phyloP scores from a whole-genome alignment of 1,139 yeast species.

The Diutina catenulata region DNA sequence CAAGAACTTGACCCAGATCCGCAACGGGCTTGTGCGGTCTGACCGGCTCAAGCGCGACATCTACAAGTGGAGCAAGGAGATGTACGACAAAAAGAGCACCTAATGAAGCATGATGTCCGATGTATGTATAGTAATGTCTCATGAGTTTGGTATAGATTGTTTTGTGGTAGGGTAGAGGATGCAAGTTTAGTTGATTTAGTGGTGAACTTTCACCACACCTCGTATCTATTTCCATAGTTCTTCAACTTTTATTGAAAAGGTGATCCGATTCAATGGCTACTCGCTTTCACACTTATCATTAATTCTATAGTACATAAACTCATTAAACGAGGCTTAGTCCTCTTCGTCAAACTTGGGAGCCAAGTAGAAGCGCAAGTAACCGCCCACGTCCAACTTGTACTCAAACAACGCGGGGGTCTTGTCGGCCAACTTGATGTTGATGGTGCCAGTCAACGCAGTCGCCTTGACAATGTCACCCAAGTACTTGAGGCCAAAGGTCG shows the following conservation, averaged over 20 bases:
- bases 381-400: constrained; percentile 77
- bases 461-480: constrained; percentile 88
- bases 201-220: too few species aligned
- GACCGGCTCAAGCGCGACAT: constrained; percentile 61
- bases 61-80: constrained; percentile 75
- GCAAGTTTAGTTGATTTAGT: too few species aligned
- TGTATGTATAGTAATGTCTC: too few species aligned
- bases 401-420: constrained; percentile 93
- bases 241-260: too few species aligned
- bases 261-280: too few species aligned
- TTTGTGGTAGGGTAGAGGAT: too few species aligned
- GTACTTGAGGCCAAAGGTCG: constrained; percentile 87
- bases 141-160: too few species aligned
- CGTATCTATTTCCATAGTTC: too few species aligned
- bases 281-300: too few species aligned
- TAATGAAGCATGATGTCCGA: too few species aligned
- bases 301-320: too few species aligned
- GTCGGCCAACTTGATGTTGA: constrained; percentile 78
- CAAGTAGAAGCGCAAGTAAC: constrained; percentile 87
- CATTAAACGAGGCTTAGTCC: constrained; percentile 28
- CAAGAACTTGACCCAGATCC: constrained; percentile 56
- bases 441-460: constrained; percentile 60
- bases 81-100: constrained; percentile 48
- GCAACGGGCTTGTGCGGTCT: constrained; percentile 69
- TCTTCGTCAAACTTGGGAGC: constrained; percentile 97